A percentile compares a stretch with the other conserved stretches of the same genome.
Conservation (phyloP, 2,329 filamentous ascomycete species). For the Trichoderma harzianum region DNA sequence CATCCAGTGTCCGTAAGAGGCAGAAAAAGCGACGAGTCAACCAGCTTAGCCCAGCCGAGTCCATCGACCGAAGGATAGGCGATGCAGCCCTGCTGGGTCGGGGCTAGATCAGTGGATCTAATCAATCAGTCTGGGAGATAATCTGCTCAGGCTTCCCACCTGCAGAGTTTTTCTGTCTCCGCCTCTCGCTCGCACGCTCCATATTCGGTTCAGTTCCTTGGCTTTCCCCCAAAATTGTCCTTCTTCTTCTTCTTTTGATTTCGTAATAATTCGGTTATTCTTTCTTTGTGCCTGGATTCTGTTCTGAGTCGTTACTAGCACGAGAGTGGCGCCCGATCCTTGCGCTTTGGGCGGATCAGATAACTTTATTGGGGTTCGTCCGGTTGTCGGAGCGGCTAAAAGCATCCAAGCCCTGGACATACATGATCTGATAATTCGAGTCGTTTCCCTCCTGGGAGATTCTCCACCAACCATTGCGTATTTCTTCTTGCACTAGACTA, state of each 20-base stretch:
- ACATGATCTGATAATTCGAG: constrained; percentile 1
- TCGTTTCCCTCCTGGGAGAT: not conserved
- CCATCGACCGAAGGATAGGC: not conserved
- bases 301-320: not conserved
- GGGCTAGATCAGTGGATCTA: not conserved
- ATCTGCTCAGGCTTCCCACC: not conserved
- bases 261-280: not conserved
- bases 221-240: not conserved
- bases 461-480: not conserved
- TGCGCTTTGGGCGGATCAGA: constrained; percentile 23
- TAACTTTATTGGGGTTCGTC: constrained; percentile 22
- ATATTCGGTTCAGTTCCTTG: not conserved
- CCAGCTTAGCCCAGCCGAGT: not conserved
- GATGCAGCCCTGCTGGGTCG: not conserved
- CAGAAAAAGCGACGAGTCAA: not conserved
- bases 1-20: not conserved
- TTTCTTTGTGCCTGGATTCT: not conserved
- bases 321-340: not conserved
- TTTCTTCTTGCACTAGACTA: not conserved
- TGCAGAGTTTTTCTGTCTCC: not conserved
- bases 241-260: not conserved
- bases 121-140: not conserved
- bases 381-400: constrained; percentile 14
- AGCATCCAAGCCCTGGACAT: not conserved
- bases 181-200: not conserved